phyloP scores from a whole-genome alignment of 257 asterid genomes.

The Jasminum sambac region DNA sequence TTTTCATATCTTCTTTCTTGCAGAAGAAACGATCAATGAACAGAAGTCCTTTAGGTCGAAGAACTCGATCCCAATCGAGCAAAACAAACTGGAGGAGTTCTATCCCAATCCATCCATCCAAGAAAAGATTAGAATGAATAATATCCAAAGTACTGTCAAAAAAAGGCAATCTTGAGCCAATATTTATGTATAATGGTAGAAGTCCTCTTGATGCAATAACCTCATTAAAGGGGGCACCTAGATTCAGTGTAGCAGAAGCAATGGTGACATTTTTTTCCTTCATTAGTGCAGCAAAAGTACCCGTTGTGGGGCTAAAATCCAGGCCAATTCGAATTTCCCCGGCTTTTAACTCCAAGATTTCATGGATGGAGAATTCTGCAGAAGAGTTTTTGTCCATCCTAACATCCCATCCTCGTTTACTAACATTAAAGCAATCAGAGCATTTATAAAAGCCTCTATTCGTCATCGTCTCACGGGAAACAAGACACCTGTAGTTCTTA shows the following conservation, averaged over 20 bases:
- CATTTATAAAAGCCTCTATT: background rate
- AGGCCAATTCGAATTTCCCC: background rate
- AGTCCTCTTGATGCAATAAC: constrained; percentile 1
- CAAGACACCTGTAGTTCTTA: constrained; percentile 2
- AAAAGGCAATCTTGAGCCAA: constrained; percentile 3
- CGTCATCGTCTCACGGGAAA: background rate
- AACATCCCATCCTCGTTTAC: background rate
- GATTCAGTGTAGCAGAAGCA: background rate
- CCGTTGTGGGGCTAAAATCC: background rate
- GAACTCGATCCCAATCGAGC: constrained; percentile 1
- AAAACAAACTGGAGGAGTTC: constrained; percentile 1
- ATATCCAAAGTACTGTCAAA: constrained; percentile 3
- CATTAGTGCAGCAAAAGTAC: constrained; percentile 1
- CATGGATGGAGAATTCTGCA: background rate
- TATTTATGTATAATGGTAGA: background rate
- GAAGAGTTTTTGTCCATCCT: background rate
- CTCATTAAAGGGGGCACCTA: background rate
- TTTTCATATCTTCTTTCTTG: constrained; percentile 7
- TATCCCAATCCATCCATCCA: constrained; percentile 7
- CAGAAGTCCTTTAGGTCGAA: constrained; percentile 3
- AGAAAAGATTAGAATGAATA: background rate
- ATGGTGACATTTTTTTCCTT: background rate
- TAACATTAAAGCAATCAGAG: background rate
- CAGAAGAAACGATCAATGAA: background rate
- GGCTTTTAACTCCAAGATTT: background rate